Evolutionary conservation across 2,329 filamentous ascomycete species (phyloP).

Genomic region (Cryphonectria japonica): DNA sequence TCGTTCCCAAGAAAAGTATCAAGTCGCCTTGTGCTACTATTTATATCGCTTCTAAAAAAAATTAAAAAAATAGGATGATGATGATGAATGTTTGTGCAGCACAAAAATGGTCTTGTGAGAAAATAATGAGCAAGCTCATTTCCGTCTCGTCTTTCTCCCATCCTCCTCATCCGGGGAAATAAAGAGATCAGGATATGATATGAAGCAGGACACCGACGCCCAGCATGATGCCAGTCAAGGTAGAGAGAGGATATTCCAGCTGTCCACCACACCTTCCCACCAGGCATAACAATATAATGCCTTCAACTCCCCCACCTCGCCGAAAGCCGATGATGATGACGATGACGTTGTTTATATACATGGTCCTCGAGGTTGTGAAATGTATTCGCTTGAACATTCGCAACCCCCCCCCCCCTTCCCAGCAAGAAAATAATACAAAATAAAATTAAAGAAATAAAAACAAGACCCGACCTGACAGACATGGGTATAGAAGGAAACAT

Average conservation of each 20-base stretch:
- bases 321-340: not conserved
- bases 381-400: constrained; percentile 5
- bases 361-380: constrained; percentile 6
- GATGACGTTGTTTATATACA: constrained; percentile 6
- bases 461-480: constrained; percentile 14
- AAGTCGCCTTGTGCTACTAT: constrained; percentile 17
- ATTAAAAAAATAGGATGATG: not conserved
- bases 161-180: too few relatives aligned
- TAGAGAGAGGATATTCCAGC: constrained; percentile 1
- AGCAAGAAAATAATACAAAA: not conserved
- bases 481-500: constrained; percentile 28
- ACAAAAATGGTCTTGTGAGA: not conserved
- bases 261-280: constrained; percentile 3
- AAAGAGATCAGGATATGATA: not conserved
- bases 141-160: not conserved
- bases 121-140: not conserved
- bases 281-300: not conserved
- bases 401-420: not conserved
- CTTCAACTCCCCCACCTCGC: not conserved
- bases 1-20: not conserved
- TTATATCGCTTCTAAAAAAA: constrained; percentile 4
- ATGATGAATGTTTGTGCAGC: not conserved
- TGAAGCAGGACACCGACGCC: constrained; percentile 10
- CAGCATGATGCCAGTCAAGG: not conserved
- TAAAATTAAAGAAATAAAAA: not conserved